Conservation (phyloP, 805 yeast genomes). For the Kuraishia piskuri region DNA sequence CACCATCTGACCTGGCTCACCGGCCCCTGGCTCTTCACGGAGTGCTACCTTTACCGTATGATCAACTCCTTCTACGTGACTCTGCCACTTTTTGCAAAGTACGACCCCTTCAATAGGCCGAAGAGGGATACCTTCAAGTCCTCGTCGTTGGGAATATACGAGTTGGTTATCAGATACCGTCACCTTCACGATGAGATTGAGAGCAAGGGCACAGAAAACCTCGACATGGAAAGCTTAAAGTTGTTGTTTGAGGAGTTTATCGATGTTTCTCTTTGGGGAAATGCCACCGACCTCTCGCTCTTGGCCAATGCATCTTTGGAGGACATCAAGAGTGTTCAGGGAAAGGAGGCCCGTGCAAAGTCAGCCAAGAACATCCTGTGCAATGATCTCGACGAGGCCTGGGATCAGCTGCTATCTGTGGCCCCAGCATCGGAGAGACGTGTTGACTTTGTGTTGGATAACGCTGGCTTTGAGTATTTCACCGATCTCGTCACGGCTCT, state of each 20-base stretch:
- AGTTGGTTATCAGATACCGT: constrained; percentile 61
- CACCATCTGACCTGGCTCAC: constrained; percentile 54
- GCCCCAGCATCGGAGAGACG: constrained; percentile 28
- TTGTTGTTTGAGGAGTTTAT: constrained; percentile 73
- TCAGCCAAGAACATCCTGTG: constrained; percentile 71
- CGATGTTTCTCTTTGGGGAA: constrained; percentile 94
- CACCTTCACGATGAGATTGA: constrained; percentile 26
- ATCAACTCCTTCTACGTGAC: constrained; percentile 37
- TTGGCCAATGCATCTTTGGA: constrained; percentile 84
- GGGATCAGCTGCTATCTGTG: constrained; percentile 34
- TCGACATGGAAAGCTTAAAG: constrained; percentile 33
- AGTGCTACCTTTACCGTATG: constrained; percentile 74
- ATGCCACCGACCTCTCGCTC: constrained; percentile 90
- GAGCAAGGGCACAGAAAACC: constrained; percentile 8
- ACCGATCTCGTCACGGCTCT: constrained; percentile 68
- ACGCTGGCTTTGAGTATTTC: constrained; percentile 91
- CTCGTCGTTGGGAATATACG: constrained; percentile 71
- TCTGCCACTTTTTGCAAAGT: constrained; percentile 37
- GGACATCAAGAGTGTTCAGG: constrained; percentile 87
- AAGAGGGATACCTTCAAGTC: constrained; percentile 71
- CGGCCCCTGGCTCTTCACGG: constrained; percentile 88
- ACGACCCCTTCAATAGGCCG: constrained; percentile 65
- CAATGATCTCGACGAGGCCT: constrained; percentile 67
- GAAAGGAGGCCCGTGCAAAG: constrained; percentile 75
- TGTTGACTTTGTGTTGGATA: constrained; percentile 81